Base-by-base conservation (phyloP, 306 rosid species). In the Fagus crenata region DNA sequence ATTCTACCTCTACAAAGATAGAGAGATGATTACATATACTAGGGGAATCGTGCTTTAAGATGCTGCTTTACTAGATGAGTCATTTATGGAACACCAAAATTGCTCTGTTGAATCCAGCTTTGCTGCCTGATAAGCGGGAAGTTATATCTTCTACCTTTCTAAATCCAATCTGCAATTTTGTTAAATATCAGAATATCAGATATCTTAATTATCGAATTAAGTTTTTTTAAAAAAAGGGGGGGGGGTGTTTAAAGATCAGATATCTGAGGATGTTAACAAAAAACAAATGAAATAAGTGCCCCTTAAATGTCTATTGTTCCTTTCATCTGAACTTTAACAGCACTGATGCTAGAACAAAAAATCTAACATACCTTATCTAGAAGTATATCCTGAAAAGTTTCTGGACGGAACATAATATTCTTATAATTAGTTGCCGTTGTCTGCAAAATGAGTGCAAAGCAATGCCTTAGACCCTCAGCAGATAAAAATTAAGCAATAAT, bases 41-140 rank as follows among this genome's bases (percentile, higher is more conserved):
- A 2, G 69, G 77, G 4, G 17, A 13, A 28, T 60, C 33, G 1
- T 3, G 49, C 33, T 43, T n/a, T 12, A 56, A 43, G 43, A 56
- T 72, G 77, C 65, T 31, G 67, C 37, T 74, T 53, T 74, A 74
- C 60, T 32, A 9, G 77, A 74, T 40, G 33, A 5, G 17, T 87
- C 86, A 88, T 85, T 91, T 93, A 41, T 77, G 82, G 80, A 91
- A 93, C 80, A 88, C 92, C 81, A 91, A 75, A 82, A 93, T 91
- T 14, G 97, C 96, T 67, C 98, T 85, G 74, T 93, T 83, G 88
- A 93, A 93, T 82, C 98, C 98, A n/a, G 86, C 64, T 75, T 82
- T 93, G 87, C 86, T 80, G 72, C 83, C 84, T 2, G 88, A 73
- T 84, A 90, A 78, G 53, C 85, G 83, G 49, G 90, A 70, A 78